Evolutionary conservation across 257 asterid species (phyloP).

Genomic region (Solanum acaule): DNA sequence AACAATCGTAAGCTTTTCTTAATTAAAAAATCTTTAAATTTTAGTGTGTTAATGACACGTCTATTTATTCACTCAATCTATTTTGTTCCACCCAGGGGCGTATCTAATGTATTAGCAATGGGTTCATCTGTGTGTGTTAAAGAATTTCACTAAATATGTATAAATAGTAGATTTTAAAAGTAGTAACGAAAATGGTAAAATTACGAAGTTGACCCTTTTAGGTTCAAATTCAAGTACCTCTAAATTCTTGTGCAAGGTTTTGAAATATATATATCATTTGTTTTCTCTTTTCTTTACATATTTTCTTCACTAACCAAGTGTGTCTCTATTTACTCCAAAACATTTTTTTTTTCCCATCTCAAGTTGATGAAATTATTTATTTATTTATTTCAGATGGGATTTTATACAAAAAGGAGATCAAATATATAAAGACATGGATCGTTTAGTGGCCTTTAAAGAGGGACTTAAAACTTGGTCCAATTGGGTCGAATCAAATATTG

Average conservation of each 20-base stretch:
- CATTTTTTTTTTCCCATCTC: not conserved
- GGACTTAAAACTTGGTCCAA: slow-evolving; percentile 71
- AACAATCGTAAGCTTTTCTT: slow-evolving; percentile 35
- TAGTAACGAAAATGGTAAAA: no score
- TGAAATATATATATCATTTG: not conserved
- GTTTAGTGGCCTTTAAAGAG: slow-evolving; percentile 43
- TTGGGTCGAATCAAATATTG: slow-evolving; percentile 61
- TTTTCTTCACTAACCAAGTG: not conserved
- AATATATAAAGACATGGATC: slow-evolving; percentile 51
- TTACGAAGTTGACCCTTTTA: no score
- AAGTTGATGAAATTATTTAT: not conserved
- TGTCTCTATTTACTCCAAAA: not conserved
- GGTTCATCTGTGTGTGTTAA: no score
- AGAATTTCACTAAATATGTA: no score
- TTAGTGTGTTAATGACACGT: not conserved
- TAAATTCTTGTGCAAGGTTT: not conserved
- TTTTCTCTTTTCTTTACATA: not conserved
- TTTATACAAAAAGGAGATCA: slow-evolving; percentile 41
- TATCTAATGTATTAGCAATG: no score
- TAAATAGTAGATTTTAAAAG: no score
- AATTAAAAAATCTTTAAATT: not conserved
- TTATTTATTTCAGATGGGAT: slow-evolving; percentile 50
- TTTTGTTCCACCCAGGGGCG: no score
- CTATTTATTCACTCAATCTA: not conserved
- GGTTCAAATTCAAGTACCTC: not conserved